Evolutionary conservation across 768 basidiomycete genomes (phyloP).

Genomic region (Leccinum rimulosum): DNA sequence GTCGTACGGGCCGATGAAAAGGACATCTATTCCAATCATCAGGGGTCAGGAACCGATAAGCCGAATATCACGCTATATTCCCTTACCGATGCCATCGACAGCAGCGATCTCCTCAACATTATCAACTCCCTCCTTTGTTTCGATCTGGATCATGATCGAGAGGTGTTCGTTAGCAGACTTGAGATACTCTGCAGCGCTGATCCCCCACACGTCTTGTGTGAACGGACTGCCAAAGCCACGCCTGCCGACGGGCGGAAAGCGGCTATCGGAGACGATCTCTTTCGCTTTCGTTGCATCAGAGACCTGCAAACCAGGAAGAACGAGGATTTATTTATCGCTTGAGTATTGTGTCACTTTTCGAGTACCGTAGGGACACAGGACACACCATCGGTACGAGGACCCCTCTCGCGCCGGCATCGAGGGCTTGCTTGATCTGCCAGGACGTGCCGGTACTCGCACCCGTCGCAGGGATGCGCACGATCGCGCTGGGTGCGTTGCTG

Average conservation of each 20-base stretch:
- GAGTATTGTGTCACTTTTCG: not conserved
- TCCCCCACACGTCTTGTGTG: slow-evolving; percentile 56
- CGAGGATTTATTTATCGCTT: not conserved
- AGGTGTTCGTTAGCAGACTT: slow-evolving; percentile 52
- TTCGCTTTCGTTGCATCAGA: slow-evolving; percentile 55
- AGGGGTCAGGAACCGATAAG: not conserved
- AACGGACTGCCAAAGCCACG: slow-evolving; percentile 67
- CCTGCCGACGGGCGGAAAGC: slow-evolving; percentile 60
- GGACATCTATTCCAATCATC: slow-evolving; percentile 35
- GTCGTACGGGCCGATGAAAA: slow-evolving; percentile 70
- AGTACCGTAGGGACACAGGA: not conserved
- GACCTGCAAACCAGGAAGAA: slow-evolving; percentile 34
- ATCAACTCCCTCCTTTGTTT: slow-evolving; percentile 55
- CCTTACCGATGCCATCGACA: slow-evolving; percentile 61
- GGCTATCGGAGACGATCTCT: slow-evolving; percentile 54
- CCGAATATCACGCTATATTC: not conserved
- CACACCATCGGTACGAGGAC: slow-evolving; percentile 67
- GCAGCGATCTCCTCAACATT: slow-evolving; percentile 59
- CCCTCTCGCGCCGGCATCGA: slow-evolving; percentile 66
- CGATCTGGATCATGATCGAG: slow-evolving; percentile 65
- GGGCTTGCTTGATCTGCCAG: slow-evolving; percentile 72
- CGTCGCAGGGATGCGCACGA: slow-evolving; percentile 66
- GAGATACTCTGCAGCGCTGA: slow-evolving; percentile 52
- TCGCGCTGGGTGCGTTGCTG: slow-evolving; percentile 44
- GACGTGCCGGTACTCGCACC: slow-evolving; percentile 51